Evolutionary conservation across 305 asterid genomes (phyloP), one percentile per base, ranked within the genome.

Genomic region (Rubia balearica): DNA sequence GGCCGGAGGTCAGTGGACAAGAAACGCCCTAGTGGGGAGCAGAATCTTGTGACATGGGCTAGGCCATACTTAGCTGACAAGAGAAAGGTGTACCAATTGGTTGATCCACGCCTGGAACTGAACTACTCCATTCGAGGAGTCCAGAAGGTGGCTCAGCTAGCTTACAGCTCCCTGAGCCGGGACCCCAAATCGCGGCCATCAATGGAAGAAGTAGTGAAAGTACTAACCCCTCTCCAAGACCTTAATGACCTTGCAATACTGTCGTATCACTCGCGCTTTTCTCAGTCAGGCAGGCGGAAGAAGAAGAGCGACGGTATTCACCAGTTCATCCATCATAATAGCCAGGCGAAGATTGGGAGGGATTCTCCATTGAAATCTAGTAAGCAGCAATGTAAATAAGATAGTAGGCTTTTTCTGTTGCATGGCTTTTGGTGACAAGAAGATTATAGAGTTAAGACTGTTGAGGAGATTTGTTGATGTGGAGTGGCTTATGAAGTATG

Each of bases 1-100:
- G 98, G 98, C 10, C 75, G 97, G 78, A 85, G 97, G 71, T 90
- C 97, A 3, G 87, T 92, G 98, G 97, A 92, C 85, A 92, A 90
- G 76, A 90, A 89, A 75, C 80, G 97, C 8, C 95, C 96, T 0
- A 88, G 93, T 27, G 97, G 96, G 48, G 98, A 92, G 73, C 97
- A 92, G 70, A 90, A 92, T 71, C 98, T 90, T 0, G 97, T 90
- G 14, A 84, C 86, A 16, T 92, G 96, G 98, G 98, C 98, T 0
- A 80, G 93, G 6, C 93, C 95, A 33, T 92, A 87, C 76, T 77
- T 92, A 69, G 88, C 88, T 1, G 98, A 92, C 81, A 90, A 88
- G 82, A 75, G 97, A 45, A 92, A 90, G 82, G 87, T 88, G 24
- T 87, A 83, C 74, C 97, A 88, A 70, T 78, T 92, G 43, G 97